phyloP scores from a whole-genome alignment of 805 yeast genomes.

The Hanseniaspora clermontiae region DNA sequence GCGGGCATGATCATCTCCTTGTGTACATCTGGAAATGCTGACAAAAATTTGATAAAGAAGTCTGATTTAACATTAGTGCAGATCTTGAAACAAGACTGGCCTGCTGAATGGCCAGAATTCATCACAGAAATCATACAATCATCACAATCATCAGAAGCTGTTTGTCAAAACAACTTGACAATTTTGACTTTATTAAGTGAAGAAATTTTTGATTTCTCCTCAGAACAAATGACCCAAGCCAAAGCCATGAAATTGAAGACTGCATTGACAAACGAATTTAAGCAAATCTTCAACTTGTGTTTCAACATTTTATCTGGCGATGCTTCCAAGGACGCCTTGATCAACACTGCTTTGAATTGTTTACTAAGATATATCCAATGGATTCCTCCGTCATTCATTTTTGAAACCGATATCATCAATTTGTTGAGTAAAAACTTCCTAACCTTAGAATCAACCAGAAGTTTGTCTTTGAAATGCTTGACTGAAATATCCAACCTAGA shows the following conservation, averaged over 20 bases:
- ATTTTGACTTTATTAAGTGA: slow-evolving; percentile 80
- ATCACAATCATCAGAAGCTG: slow-evolving; percentile 73
- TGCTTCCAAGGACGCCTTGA: slow-evolving; percentile 57
- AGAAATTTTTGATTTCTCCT: slow-evolving; percentile 91
- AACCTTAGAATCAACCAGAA: slow-evolving; percentile 64
- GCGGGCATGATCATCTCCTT: slow-evolving; percentile 86
- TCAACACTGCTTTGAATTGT: slow-evolving; percentile 72
- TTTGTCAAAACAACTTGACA: slow-evolving; percentile 95
- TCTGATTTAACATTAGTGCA: slow-evolving; percentile 89
- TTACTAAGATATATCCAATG: slow-evolving; percentile 79
- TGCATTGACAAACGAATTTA: slow-evolving; percentile 80
- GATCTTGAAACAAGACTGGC: slow-evolving; percentile 97
- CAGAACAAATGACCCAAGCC: slow-evolving; percentile 93
- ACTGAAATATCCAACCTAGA: slow-evolving; percentile 72
- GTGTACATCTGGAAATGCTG: slow-evolving; percentile 54
- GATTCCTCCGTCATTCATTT: slow-evolving; percentile 84
- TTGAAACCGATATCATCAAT: slow-evolving; percentile 70
- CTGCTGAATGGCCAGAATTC: slow-evolving; percentile 94
- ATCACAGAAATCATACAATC: slow-evolving; percentile 84
- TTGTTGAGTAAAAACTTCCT: slow-evolving; percentile 65
- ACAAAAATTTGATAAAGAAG: slow-evolving; percentile 77
- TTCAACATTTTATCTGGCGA: slow-evolving; percentile 87
- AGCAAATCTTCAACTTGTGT: slow-evolving; percentile 85
- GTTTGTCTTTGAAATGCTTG: slow-evolving; percentile 77
- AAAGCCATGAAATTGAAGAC: slow-evolving; percentile 71